These are phyloP conservation scores for Yamadazyma kitorensis DNA, from an alignment of 805 yeast species.

Conservation along the genomic window DNA sequence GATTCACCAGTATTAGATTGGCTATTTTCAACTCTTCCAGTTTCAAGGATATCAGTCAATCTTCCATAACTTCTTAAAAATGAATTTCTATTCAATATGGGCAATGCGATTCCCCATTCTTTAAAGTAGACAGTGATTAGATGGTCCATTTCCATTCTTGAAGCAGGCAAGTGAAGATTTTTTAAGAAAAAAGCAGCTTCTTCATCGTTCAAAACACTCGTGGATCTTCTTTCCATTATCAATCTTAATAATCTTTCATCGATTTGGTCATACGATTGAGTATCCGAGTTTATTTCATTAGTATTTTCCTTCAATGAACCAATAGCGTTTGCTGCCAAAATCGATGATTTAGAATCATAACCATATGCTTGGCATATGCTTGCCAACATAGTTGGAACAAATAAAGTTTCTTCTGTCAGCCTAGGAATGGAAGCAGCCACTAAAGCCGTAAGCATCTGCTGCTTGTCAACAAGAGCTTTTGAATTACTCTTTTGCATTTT, in stretches of 20 bases:
- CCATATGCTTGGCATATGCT: constrained; percentile 70
- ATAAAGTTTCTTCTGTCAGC: constrained; percentile 73
- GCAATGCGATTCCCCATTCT: constrained; percentile 72
- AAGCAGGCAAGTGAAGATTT: constrained; percentile 37
- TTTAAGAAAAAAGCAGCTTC: constrained; percentile 47
- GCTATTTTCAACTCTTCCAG: constrained; percentile 6
- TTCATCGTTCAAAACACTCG: constrained; percentile 25
- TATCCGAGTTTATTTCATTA: constrained; percentile 15
- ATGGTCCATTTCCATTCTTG: constrained; percentile 63
- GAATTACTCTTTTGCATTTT: constrained; percentile 44
- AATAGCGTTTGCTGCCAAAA: constrained; percentile 65
- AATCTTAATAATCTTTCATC: constrained; percentile 17
- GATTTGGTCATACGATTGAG: constrained; percentile 3
- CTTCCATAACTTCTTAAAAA: constrained; percentile 59
- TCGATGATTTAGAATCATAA: constrained; percentile 66
- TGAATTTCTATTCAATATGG: constrained; percentile 66
- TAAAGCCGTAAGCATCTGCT: constrained; percentile 35
- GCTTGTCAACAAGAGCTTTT: constrained; percentile 25
- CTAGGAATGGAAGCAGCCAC: constrained; percentile 76
- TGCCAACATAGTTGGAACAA: constrained; percentile 69
- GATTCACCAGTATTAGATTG: constrained; percentile 21
- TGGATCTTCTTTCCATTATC: constrained; percentile 26
- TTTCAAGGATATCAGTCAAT: constrained; percentile 46
- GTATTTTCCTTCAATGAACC: constrained; percentile 60
- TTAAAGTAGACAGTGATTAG: constrained; percentile 66